Base-by-base conservation (phyloP, 1,284 basidiomycete genomes). In the Cystobasidium slooffiae region DNA sequence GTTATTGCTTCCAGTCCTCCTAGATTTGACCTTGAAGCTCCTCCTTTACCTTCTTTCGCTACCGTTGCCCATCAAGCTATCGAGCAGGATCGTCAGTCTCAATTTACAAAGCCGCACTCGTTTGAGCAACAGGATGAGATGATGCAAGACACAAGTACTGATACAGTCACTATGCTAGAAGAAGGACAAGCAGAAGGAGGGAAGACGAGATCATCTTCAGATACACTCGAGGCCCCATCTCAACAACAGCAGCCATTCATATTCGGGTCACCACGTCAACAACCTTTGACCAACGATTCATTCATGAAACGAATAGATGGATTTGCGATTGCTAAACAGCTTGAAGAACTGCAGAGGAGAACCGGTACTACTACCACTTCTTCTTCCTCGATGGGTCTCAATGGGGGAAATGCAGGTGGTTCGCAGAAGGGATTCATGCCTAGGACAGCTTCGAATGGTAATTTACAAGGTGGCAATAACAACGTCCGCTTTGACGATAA, bases 11-110 rank as follows among this genome's bases (percentile, higher is more conserved):
- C 59, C 22, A 65, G 62, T 65, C 70, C 70, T 20, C 70, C 70
- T 22, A 65, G 52, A 41, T 73, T 73, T 53, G 70, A 73, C 41
- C 37, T 53, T 8, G 70, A 73, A 20, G 70, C 70, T 65, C 70
- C 70, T 16, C 41, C 62, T 24, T 31, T 73, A 24, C 70, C 70
- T 44, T 56, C 53, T 49, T 55, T 68, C 53, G 55, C 66, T 41
- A 55, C 64, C 1, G 51, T 66, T 22, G 51, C 64, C 1, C 51
- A 51, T 53, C 47, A 66, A 55, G 64, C 51, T 43, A 39, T 66
- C 1, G 46, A 31, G 31, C 46, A 65, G 22, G 14, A 49, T 44
- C 31, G 31, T 31, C 31, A 31, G 31, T 31, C 31, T 31, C 31
- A 31, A 31, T 31, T 5, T 31, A 31, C 31, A 31, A 1, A 31